phyloP scores from a whole-genome alignment of 2,329 filamentous ascomycete species.

The Gremmenia infestans region DNA sequence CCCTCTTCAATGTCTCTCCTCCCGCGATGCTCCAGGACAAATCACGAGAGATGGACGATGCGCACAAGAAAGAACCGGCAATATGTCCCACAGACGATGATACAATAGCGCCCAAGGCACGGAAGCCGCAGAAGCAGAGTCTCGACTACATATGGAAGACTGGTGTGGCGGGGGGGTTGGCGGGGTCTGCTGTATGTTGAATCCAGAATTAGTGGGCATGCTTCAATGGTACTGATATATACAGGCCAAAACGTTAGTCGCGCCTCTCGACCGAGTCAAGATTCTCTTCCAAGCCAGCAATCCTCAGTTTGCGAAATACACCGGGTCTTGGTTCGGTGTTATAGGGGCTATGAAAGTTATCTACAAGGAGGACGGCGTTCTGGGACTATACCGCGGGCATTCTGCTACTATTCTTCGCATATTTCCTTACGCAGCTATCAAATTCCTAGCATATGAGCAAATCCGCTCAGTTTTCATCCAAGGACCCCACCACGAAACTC shows the following conservation, averaged over 20 bases:
- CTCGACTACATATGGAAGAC: slow-evolving; percentile 80
- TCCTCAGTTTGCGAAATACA: slow-evolving; percentile 89
- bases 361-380: slow-evolving; percentile 64
- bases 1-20: slow-evolving; percentile 50
- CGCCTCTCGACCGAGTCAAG: slow-evolving; percentile 94
- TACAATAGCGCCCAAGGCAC: slow-evolving; percentile 42
- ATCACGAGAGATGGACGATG: slow-evolving; percentile 35
- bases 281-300: slow-evolving; percentile 97
- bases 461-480: slow-evolving; percentile 77
- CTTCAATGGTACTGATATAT: slow-evolving; percentile 9
- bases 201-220: neutral
- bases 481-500: slow-evolving; percentile 69
- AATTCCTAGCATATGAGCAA: slow-evolving; percentile 97
- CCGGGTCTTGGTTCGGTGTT: slow-evolving; percentile 81
- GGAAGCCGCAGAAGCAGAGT: slow-evolving; percentile 59
- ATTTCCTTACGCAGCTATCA: slow-evolving; percentile 96
- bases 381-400: slow-evolving; percentile 86
- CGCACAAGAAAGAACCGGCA: slow-evolving; percentile 30
- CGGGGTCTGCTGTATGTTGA: slow-evolving; percentile 74
- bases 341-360: slow-evolving; percentile 81
- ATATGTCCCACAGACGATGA: slow-evolving; percentile 49
- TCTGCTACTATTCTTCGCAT: slow-evolving; percentile 91
- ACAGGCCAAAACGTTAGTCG: slow-evolving; percentile 91
- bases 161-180: slow-evolving; percentile 80
- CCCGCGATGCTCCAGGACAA: slow-evolving; percentile 40